Base-by-base conservation (phyloP, 345 rosid genomes). In the Eutrema japonicum region DNA sequence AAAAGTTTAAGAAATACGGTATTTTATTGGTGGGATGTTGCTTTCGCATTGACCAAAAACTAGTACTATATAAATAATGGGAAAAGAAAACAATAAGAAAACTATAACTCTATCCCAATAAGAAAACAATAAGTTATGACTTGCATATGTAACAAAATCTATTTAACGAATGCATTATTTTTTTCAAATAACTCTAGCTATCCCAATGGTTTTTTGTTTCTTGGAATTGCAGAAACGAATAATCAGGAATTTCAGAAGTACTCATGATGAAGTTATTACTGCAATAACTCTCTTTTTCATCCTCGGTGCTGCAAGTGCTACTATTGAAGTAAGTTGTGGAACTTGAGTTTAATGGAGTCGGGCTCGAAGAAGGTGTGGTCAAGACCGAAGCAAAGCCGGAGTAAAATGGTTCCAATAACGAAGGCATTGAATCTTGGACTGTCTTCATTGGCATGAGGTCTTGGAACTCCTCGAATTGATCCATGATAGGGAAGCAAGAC, bases 301-400 rank as follows among this genome's bases (percentile, higher is more conserved):
- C 95, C 64, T 87, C 91, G 37, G 78, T 69, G 74, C 84, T 45
- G 38, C 81, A 77, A 42, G 66, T 80, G 76, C 79, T 83, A 76
- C 82, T 78, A 78, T 76, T 81, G 42, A 76, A 60, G 22, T 65
- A 71, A 27, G 83, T 76, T 1, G 69, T 51, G 33, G 84, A 77
- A 7, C 87, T 81, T n/a, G 91, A 83, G 71, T 83, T 82, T 83
- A 89, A 59, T 9, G 86, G 86, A 72, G 84, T 83, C 12, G 87
- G 83, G 64, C 75, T 83, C 0, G 89, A 79, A 10, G 88, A 78
- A 49, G 86, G 81, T n/a, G 88, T 78, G 12, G 89, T 64, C 36
- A 83, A 65, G 61, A 86, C 60, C 3, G 91, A 81, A n/a, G 79
- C 69, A 11, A 79, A 73, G 30, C 43, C 71, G 47, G 85, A 50